Conservation (phyloP, 352 stramenopile genomes). For the Aphanomyces invadans region DNA sequence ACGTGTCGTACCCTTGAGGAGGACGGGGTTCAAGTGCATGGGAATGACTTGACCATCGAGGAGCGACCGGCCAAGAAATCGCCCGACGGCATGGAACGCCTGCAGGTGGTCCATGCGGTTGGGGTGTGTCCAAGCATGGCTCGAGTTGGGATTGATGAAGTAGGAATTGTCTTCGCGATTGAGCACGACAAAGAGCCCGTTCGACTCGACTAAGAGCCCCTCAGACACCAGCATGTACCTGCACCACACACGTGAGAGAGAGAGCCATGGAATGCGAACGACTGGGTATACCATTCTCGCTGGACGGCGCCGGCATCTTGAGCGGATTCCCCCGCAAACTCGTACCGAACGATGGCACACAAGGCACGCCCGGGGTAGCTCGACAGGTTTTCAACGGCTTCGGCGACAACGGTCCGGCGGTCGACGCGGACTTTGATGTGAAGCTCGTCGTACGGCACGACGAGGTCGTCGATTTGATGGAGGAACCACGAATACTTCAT, state of each 20-base stretch:
- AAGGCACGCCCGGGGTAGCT: conserved; percentile 66
- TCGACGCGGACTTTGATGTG: conserved; percentile 76
- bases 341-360: conserved; percentile 73
- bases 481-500: conserved; percentile 83
- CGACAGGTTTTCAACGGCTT: conserved; percentile 75
- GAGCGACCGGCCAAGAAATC: conserved; percentile 56
- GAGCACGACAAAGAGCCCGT: conserved; percentile 70
- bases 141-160: conserved; percentile 38
- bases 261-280: too few relatives aligned
- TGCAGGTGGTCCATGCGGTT: conserved; percentile 58
- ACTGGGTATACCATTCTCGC: conserved; percentile 82
- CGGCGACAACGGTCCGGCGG: conserved; percentile 61
- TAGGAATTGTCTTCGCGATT: conserved; percentile 61
- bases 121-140: conserved; percentile 26
- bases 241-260: too few relatives aligned
- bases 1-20: conserved; percentile 48
- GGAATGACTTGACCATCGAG: conserved; percentile 77
- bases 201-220: conserved; percentile 54
- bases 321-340: conserved; percentile 76
- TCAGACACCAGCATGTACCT: conserved; percentile 49
- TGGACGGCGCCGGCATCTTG: conserved; percentile 71
- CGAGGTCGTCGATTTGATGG: conserved; percentile 53
- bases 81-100: conserved; percentile 68
- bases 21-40: conserved; percentile 53
- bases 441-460: conserved; percentile 70